Percentiles rank a stretch among this genome's conserved stretches.
Conservation (phyloP, 352 stramenopile genomes). For the Phytophthora citrophthora region DNA sequence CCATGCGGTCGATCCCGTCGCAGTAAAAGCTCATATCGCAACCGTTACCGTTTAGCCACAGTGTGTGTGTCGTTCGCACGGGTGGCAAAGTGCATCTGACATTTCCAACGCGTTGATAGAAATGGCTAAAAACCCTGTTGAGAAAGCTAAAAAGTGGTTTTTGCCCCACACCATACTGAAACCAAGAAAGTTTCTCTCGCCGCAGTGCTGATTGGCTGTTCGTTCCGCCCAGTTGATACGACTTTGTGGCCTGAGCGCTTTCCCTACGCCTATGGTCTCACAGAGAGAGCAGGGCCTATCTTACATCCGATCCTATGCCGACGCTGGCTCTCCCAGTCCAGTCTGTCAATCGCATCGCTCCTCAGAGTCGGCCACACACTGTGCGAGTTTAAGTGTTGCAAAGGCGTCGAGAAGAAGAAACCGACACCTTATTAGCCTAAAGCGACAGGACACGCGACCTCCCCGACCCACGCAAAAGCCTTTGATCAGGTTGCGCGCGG, state of each 20-base stretch:
- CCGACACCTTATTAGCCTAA: slow-evolving; percentile 13
- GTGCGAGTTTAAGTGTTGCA: too few relatives aligned
- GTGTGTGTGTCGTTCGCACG: not conserved
- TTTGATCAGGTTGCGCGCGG: slow-evolving; percentile 3
- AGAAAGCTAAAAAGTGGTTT: not conserved
- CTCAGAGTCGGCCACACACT: slow-evolving; percentile 12
- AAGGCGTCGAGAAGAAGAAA: too few relatives aligned
- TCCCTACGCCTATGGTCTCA: slow-evolving; percentile 14
- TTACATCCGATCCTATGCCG: slow-evolving; percentile 30
- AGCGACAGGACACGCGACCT: slow-evolving; percentile 18
- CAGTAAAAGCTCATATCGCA: slow-evolving; percentile 12
- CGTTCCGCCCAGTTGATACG: slow-evolving; percentile 19
- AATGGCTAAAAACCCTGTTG: not conserved
- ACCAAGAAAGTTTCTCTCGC: not conserved
- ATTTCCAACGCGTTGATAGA: not conserved
- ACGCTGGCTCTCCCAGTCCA: slow-evolving; percentile 31
- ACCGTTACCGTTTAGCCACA: slow-evolving; percentile 4
- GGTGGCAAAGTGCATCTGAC: not conserved
- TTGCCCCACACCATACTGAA: slow-evolving; percentile 1
- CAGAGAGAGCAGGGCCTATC: slow-evolving; percentile 18
- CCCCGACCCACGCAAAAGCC: slow-evolving; percentile 5
- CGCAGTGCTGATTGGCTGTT: slow-evolving; percentile 13
- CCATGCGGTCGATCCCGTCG: not conserved
- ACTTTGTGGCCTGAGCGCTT: slow-evolving; percentile 8
- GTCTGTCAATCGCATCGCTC: slow-evolving; percentile 31